Evolutionary conservation across 805 yeast species (phyloP).

Genomic region (Myxozyma melibiosi): DNA sequence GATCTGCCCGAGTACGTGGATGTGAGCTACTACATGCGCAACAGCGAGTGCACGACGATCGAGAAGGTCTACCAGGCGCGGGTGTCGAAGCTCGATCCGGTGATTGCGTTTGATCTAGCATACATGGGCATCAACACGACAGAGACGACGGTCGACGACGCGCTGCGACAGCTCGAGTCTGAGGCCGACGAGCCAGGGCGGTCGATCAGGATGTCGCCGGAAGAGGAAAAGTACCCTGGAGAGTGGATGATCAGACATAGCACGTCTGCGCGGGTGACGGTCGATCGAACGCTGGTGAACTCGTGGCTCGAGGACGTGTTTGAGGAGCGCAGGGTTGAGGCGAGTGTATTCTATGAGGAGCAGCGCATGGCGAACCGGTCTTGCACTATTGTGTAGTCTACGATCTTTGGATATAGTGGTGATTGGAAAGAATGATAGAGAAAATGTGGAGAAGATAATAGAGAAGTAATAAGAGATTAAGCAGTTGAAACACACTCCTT

Average conservation of each 20-base stretch:
- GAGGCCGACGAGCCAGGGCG: constrained; percentile 7
- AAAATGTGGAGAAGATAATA: no score
- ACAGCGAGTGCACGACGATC: not conserved
- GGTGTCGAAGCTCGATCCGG: not conserved
- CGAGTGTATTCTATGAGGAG: constrained; percentile 13
- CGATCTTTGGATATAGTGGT: not conserved
- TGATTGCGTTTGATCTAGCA: constrained; percentile 5
- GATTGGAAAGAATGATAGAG: not conserved
- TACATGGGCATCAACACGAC: constrained; percentile 5
- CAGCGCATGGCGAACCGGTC: constrained; percentile 1
- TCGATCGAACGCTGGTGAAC: not conserved
- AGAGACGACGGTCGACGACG: not conserved
- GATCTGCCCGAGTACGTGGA: constrained; percentile 12
- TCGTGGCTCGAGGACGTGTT: constrained; percentile 12
- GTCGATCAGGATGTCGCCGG: constrained; percentile 5
- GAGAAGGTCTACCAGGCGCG: constrained; percentile 8
- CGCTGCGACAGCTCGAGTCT: not conserved
- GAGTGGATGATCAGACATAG: constrained; percentile 13
- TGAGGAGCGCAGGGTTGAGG: constrained; percentile 9
- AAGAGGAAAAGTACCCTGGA: constrained; percentile 13
- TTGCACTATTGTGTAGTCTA: constrained; percentile 2
- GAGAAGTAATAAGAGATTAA: no score
- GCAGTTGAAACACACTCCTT: no score
- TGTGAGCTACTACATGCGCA: constrained; percentile 8
- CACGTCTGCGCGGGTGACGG: not conserved